A percentile compares a stretch with the other conserved stretches of the same genome.
Conservation (phyloP, 768 basidiomycete genomes). For the Pisolithus sp. region DNA sequence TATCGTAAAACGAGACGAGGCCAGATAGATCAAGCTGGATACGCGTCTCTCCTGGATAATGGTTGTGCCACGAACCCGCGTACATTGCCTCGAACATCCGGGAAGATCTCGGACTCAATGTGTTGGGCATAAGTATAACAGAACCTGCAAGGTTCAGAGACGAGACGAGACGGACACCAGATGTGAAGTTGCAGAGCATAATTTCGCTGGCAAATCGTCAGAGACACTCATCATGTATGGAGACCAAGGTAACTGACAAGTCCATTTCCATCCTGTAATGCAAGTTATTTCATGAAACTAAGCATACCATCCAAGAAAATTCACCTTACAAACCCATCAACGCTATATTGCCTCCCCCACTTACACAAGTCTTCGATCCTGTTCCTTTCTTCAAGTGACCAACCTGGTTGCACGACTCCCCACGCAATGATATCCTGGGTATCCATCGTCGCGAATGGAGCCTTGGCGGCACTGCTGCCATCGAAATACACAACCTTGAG, state of each 20-base stretch:
- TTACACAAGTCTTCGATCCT: not conserved
- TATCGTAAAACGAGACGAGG: constrained; percentile 40
- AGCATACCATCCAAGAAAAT: not conserved
- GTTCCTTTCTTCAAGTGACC: too few relatives aligned
- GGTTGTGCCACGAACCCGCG: constrained; percentile 33
- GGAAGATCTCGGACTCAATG: not conserved
- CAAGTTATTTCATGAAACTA: not conserved
- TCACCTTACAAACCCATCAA: not conserved
- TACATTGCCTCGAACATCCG: constrained; percentile 18
- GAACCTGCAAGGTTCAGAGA: not conserved
- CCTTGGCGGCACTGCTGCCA: constrained; percentile 37
- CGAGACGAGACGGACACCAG: not conserved
- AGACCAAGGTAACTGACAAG: not conserved
- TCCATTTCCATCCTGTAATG: not conserved
- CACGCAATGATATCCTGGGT: not conserved
- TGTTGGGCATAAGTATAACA: not conserved
- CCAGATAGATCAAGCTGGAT: constrained; percentile 36
- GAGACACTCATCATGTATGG: not conserved
- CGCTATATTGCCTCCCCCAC: not conserved
- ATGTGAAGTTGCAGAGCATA: not conserved
- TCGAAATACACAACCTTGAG: constrained; percentile 48
- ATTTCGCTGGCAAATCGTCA: not conserved
- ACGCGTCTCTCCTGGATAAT: constrained; percentile 34
- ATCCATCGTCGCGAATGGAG: not conserved
- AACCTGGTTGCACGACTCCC: too few relatives aligned